Conservation (phyloP, 805 yeast genomes). For the Teunomyces funiuensis region DNA sequence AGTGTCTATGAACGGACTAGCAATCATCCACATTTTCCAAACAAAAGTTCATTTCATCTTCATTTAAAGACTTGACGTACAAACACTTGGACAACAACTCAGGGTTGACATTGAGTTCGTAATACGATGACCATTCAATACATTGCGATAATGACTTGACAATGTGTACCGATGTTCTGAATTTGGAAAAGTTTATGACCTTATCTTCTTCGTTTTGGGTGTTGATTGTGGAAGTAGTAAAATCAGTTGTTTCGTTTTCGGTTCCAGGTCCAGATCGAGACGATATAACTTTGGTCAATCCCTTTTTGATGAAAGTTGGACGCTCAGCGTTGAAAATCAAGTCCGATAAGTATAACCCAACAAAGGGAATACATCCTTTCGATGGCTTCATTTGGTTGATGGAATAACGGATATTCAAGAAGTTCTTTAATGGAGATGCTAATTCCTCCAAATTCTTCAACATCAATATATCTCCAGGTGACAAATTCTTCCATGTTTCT, state of each 20-base stretch:
- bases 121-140: conserved; percentile 81
- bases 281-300: not conserved
- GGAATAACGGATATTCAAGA: conserved; percentile 61
- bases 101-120: conserved; percentile 52
- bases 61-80: conserved; percentile 71
- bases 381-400: conserved; percentile 60
- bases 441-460: conserved; percentile 68
- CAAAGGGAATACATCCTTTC: conserved; percentile 84
- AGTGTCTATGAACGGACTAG: not conserved
- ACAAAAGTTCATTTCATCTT: conserved; percentile 62
- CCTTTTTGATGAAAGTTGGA: conserved; percentile 43
- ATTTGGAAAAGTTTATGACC: conserved; percentile 74
- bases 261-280: not conserved
- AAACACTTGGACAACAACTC: conserved; percentile 81
- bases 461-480: conserved; percentile 67
- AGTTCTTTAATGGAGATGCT: conserved; percentile 75
- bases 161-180: conserved; percentile 70
- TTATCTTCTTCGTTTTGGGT: conserved; percentile 25
- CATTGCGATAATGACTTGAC: conserved; percentile 75
- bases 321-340: conserved; percentile 71
- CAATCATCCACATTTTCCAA: conserved; percentile 13
- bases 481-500: conserved; percentile 72
- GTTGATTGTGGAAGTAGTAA: conserved; percentile 12
- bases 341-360: conserved; percentile 83
- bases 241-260: conserved; percentile 8